Conservation (phyloP, 345 rosid species). For the Cardamine resedifolia region DNA sequence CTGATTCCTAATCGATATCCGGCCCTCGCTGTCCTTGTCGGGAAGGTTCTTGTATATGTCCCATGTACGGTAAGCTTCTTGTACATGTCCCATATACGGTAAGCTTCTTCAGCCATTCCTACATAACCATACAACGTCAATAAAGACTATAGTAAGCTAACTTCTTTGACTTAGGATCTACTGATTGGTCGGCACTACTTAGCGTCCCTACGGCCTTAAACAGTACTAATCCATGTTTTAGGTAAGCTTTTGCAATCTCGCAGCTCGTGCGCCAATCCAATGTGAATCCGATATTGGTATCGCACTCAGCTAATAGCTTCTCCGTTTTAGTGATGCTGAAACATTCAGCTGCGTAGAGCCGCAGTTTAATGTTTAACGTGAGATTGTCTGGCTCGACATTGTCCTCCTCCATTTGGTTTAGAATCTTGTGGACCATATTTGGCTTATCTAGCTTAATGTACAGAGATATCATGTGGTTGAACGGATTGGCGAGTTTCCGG, state of each 20-base stretch:
- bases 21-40: neutral
- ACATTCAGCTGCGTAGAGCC: too few relatives aligned
- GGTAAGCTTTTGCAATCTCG: neutral
- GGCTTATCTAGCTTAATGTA: neutral
- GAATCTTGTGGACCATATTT: too few relatives aligned
- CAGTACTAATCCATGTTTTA: neutral
- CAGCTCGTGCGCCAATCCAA: too few relatives aligned
- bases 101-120: neutral
- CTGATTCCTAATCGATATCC: neutral
- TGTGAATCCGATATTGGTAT: too few relatives aligned
- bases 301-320: too few relatives aligned
- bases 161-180: neutral
- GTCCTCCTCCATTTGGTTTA: too few relatives aligned
- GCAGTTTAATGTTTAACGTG: too few relatives aligned
- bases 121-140: neutral
- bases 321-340: too few relatives aligned
- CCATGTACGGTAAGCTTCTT: too few relatives aligned
- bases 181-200: neutral
- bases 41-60: neutral
- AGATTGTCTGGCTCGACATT: too few relatives aligned
- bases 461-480: neutral
- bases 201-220: neutral
- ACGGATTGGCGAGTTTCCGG: neutral
- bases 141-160: neutral
- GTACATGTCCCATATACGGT: neutral